A percentile compares a stretch with the other conserved stretches of the same genome.
phyloP scores from a whole-genome alignment of 352 stramenopile species.

The Aphanomyces cochlioides region DNA sequence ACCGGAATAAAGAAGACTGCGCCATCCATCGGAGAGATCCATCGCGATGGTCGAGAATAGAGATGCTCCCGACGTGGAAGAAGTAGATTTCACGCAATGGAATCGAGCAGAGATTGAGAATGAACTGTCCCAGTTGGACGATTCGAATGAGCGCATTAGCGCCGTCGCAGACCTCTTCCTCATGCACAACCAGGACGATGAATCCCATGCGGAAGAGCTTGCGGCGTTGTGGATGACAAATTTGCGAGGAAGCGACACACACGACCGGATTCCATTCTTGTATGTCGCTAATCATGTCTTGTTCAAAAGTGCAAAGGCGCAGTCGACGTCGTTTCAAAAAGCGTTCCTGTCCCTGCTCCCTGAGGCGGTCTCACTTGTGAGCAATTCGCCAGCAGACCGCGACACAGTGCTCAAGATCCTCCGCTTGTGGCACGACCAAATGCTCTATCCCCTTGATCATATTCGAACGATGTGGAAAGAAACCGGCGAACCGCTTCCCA shows the following conservation, averaged over 20 bases:
- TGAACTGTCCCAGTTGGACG: conserved; percentile 72
- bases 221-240: conserved; percentile 61
- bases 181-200: conserved; percentile 37
- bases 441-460: conserved; percentile 48
- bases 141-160: conserved; percentile 79
- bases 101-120: conserved; percentile 71
- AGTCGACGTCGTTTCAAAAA: conserved; percentile 27
- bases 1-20: too few species aligned
- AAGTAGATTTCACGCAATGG: conserved; percentile 24
- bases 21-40: too few species aligned
- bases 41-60: too few species aligned
- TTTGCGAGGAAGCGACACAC: conserved; percentile 66
- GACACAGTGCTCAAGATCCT: conserved; percentile 69
- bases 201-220: conserved; percentile 43
- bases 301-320: conserved; percentile 55
- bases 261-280: conserved; percentile 76
- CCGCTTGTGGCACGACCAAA: conserved; percentile 75
- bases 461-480: conserved; percentile 75
- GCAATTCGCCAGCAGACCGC: conserved; percentile 78
- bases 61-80: neutral
- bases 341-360: conserved; percentile 44
- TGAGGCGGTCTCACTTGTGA: conserved; percentile 74
- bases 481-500: conserved; percentile 68
- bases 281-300: conserved; percentile 84
- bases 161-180: conserved; percentile 74